These are phyloP conservation scores for Aciculoconidium aculeatum DNA, from an alignment of 805 yeast genomes.

Conservation along the genomic window DNA sequence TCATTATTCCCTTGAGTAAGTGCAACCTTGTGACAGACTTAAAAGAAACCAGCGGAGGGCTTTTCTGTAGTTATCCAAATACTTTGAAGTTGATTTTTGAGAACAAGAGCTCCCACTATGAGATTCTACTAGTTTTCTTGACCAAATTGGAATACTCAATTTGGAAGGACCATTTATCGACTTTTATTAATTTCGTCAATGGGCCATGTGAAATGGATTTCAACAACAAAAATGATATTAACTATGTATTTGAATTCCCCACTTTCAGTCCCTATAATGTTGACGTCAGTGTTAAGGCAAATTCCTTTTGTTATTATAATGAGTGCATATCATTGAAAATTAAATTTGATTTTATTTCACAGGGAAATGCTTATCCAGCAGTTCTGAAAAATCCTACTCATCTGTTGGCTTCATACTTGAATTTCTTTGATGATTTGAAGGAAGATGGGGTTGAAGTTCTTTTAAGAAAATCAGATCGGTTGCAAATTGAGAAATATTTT, in stretches of 20 bases:
- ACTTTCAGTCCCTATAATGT: constrained; percentile 15
- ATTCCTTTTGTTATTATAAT: constrained; percentile 11
- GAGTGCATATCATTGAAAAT: constrained; percentile 5
- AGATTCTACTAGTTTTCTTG: constrained; percentile 34
- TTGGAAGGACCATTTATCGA: constrained; percentile 32
- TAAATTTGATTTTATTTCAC: constrained; percentile 7
- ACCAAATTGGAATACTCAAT: constrained; percentile 26
- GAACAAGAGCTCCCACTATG: constrained; percentile 34
- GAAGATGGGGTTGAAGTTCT: too few species aligned
- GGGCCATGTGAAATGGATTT: constrained; percentile 20
- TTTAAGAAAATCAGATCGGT: too few species aligned
- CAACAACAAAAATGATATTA: constrained; percentile 3
- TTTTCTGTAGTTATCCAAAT: constrained; percentile 23
- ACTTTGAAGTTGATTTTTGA: constrained; percentile 45
- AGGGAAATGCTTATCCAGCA: too few species aligned
- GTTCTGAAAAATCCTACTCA: too few species aligned
- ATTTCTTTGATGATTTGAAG: too few species aligned
- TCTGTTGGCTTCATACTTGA: too few species aligned
- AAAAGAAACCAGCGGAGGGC: constrained; percentile 22
- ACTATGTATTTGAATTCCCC: constrained; percentile 13
- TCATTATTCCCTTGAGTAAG: constrained; percentile 44
- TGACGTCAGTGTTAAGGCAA: constrained; percentile 4
- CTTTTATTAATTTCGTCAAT: constrained; percentile 20
- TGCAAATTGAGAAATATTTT: too few species aligned
- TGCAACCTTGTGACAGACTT: constrained; percentile 18